A percentile compares a stretch with the other conserved stretches of the same genome.
Conservation (phyloP, 768 basidiomycete species). For the Austroboletus eburneus region DNA sequence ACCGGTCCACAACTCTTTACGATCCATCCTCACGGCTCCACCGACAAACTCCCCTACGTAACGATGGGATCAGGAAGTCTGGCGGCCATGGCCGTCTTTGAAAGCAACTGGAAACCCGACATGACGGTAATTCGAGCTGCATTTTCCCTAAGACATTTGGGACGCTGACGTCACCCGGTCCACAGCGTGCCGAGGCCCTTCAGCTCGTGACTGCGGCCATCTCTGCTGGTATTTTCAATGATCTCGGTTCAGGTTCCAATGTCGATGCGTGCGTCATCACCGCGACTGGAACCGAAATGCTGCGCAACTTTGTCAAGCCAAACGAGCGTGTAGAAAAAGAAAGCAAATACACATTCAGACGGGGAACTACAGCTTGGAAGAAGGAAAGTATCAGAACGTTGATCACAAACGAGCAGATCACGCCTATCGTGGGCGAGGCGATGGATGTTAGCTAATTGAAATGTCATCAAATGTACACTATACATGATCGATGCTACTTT, state of each 20-base stretch:
- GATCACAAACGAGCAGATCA: slow-evolving; percentile 69
- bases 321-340: slow-evolving; percentile 82
- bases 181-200: slow-evolving; percentile 76
- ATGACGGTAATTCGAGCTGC: slow-evolving; percentile 57
- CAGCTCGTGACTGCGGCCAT: slow-evolving; percentile 81
- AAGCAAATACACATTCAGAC: slow-evolving; percentile 61
- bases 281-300: slow-evolving; percentile 79
- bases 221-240: slow-evolving; percentile 97
- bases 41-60: slow-evolving; percentile 97
- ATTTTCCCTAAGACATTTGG: background rate
- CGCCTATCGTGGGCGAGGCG: slow-evolving; percentile 53
- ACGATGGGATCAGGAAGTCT: slow-evolving; percentile 97
- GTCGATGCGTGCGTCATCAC: slow-evolving; percentile 97
- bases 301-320: slow-evolving; percentile 91
- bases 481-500: too few species aligned
- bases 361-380: slow-evolving; percentile 89
- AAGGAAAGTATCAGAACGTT: slow-evolving; percentile 71
- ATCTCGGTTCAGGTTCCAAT: slow-evolving; percentile 98
- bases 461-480: background rate
- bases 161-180: slow-evolving; percentile 5
- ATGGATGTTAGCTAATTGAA: slow-evolving; percentile 72
- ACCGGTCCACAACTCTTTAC: slow-evolving; percentile 96
- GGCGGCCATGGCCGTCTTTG: slow-evolving; percentile 98
- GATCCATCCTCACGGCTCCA: slow-evolving; percentile 93
- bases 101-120: slow-evolving; percentile 75